Base-by-base conservation (phyloP, 2,329 filamentous ascomycete genomes). In the Aureobasidium melanogenum region DNA sequence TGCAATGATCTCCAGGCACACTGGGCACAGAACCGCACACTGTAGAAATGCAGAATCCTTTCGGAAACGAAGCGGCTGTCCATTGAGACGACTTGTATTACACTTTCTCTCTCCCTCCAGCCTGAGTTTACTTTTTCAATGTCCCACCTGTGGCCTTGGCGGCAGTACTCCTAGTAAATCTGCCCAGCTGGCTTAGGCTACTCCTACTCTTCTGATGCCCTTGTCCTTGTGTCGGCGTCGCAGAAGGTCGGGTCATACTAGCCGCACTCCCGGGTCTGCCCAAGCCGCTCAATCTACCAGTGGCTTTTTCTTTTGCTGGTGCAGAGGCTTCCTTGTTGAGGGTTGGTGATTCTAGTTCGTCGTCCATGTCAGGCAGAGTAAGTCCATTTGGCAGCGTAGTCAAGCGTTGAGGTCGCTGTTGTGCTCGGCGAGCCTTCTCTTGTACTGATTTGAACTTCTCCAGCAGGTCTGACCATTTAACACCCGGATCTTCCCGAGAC, bases 371-470 rank as follows among this genome's bases (percentile, higher is more conserved):
- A 2, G 44, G 26, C 9, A 39, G 43, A 8, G 54, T 47, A 10
- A 60, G 22, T 28, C 30, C 61, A 19, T 52, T 52, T 36, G 54
- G 51, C n/a, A 44, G 50, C 9, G 44, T 62, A 22, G 12, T 59
- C 41, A 47, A 38, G 38, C 32, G 60, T 41, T 43, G 41, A 43
- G 68, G 66, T 22, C 68, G 64, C 63, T 67, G 79, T 69, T 91
- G 87, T 14, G 84, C 80, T 58, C 91, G 82, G 60, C 91, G 83
- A 6, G 92, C 88, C 63, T 85, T 86, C 67, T 99, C 94, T 70
- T 99, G 94, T 1, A 95, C 93, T 57, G 82, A 84, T 66, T 89
- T 89, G 76, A 99, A 99, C 71, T 97, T 96, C 66, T 99, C 94
- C 5, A 99, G 82, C 38, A 99, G 80, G 68, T 99, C 94, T 2